Percentiles rank a stretch among this genome's conserved stretches.
phyloP scores from a whole-genome alignment of 1,284 basidiomycete genomes.

The Apiotrichum montevideense region DNA sequence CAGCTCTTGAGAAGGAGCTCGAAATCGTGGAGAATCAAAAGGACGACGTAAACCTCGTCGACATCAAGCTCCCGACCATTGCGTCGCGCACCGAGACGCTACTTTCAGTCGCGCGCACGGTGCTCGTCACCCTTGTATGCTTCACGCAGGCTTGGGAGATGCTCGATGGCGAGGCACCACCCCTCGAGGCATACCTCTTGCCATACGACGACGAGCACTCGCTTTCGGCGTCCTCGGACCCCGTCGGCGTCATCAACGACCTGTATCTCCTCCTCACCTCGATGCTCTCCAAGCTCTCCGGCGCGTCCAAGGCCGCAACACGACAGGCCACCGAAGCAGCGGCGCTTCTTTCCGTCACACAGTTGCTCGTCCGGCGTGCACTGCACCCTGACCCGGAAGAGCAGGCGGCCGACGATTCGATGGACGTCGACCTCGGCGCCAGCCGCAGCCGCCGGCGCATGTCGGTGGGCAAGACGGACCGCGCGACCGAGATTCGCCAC shows the following conservation, averaged over 20 bases:
- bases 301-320: slow-evolving; percentile 44
- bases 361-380: slow-evolving; percentile 52
- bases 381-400: slow-evolving; percentile 6
- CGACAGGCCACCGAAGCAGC: slow-evolving; percentile 40
- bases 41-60: slow-evolving; percentile 47
- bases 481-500: slow-evolving; percentile 38
- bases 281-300: slow-evolving; percentile 64
- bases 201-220: slow-evolving; percentile 16
- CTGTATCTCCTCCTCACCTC: slow-evolving; percentile 57
- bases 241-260: slow-evolving; percentile 54
- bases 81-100: slow-evolving; percentile 63
- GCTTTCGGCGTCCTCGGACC: slow-evolving; percentile 22
- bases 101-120: slow-evolving; percentile 61
- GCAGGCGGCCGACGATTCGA: slow-evolving; percentile 4
- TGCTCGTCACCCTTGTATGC: slow-evolving; percentile 63
- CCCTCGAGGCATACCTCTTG: slow-evolving; percentile 10
- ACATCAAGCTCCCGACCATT: slow-evolving; percentile 64
- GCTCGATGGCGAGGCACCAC: slow-evolving; percentile 65
- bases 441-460: background rate
- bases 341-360: slow-evolving; percentile 28
- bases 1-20: slow-evolving; percentile 54
- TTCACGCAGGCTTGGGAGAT: slow-evolving; percentile 65
- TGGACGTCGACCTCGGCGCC: slow-evolving; percentile 19
- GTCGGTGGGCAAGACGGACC: background rate
- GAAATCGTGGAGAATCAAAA: slow-evolving; percentile 49